These are phyloP conservation scores for Amorphotheca resinae DNA, from an alignment of 495 filamentous ascomycete genomes.

Conservation along the genomic window DNA sequence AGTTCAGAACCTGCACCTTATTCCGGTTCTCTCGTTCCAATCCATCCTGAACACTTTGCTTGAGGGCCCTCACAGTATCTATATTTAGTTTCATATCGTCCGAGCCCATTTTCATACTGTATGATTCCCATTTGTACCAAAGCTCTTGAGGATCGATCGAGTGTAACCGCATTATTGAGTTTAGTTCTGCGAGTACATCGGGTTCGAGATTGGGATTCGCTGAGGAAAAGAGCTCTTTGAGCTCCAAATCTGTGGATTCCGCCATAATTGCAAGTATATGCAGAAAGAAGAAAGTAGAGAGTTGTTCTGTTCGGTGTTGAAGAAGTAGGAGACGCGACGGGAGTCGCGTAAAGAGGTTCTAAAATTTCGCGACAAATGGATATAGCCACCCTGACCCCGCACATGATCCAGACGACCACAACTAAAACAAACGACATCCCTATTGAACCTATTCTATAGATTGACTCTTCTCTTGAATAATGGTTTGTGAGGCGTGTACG, in stretches of 20 bases:
- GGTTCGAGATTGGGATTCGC: conserved; percentile 42
- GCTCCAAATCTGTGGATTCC: conserved; percentile 37
- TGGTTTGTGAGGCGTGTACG: no score
- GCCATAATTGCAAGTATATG: conserved; percentile 29
- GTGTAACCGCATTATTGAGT: conserved; percentile 74
- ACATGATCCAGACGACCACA: no score
- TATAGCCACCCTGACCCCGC: no score
- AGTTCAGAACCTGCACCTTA: conserved; percentile 43
- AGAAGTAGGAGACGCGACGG: background rate
- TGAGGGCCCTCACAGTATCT: conserved; percentile 59
- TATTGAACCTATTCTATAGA: no score
- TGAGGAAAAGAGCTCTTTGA: conserved; percentile 57
- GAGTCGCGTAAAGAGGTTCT: background rate
- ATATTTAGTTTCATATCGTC: conserved; percentile 61
- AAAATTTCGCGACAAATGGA: background rate
- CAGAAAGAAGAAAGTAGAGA: background rate
- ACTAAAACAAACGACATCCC: no score
- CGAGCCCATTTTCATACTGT: conserved; percentile 76
- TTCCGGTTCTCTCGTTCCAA: conserved; percentile 59
- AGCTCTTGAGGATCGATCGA: conserved; percentile 66
- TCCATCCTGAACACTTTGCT: conserved; percentile 72
- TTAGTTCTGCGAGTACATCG: conserved; percentile 66
- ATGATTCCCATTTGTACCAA: conserved; percentile 96
- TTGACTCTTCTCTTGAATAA: no score
- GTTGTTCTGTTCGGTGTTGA: no score